These are phyloP conservation scores for Penicillium concentricum DNA, from an alignment of 2,329 filamentous ascomycete genomes.

Conservation along the genomic window DNA sequence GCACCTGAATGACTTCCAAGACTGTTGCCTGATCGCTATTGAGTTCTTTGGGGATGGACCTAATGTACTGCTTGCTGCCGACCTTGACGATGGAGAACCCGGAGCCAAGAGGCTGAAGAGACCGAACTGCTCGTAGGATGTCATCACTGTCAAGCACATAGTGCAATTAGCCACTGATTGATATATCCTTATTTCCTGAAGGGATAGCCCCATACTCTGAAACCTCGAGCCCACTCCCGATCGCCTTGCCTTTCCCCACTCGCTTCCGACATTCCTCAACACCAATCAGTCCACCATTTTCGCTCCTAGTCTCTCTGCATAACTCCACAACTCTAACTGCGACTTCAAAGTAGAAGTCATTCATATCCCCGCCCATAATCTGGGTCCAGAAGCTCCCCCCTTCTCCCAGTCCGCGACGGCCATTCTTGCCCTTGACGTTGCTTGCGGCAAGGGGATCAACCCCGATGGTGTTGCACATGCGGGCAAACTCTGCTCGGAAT, in stretches of 20 bases:
- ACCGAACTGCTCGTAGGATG: slow-evolving; percentile 82
- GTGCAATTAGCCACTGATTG: not conserved
- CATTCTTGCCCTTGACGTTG: slow-evolving; percentile 52
- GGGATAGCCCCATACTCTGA: slow-evolving; percentile 60
- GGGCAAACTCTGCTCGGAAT: slow-evolving; percentile 94
- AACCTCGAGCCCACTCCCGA: slow-evolving; percentile 73
- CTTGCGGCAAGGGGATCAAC: slow-evolving; percentile 86
- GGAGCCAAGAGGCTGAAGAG: slow-evolving; percentile 80
- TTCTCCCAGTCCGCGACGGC: slow-evolving; percentile 44
- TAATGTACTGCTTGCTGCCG: slow-evolving; percentile 80
- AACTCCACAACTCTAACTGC: slow-evolving; percentile 94
- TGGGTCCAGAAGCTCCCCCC: slow-evolving; percentile 84
- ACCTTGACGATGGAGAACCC: slow-evolving; percentile 83
- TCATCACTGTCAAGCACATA: slow-evolving; percentile 63
- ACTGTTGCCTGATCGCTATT: slow-evolving; percentile 92
- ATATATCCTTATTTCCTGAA: not conserved
- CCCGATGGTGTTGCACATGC: slow-evolving; percentile 96
- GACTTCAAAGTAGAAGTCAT: slow-evolving; percentile 98
- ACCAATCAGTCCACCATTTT: slow-evolving; percentile 90
- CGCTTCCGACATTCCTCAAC: slow-evolving; percentile 76
- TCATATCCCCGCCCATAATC: slow-evolving; percentile 84
- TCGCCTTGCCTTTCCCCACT: slow-evolving; percentile 69
- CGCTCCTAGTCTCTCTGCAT: slow-evolving; percentile 77
- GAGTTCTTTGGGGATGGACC: slow-evolving; percentile 90
- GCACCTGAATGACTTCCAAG: slow-evolving; percentile 82